A percentile compares a stretch with the other conserved stretches of the same genome.
Evolutionary conservation across 768 basidiomycete species (phyloP).

Genomic region (Xerocomellus dryophilus): DNA sequence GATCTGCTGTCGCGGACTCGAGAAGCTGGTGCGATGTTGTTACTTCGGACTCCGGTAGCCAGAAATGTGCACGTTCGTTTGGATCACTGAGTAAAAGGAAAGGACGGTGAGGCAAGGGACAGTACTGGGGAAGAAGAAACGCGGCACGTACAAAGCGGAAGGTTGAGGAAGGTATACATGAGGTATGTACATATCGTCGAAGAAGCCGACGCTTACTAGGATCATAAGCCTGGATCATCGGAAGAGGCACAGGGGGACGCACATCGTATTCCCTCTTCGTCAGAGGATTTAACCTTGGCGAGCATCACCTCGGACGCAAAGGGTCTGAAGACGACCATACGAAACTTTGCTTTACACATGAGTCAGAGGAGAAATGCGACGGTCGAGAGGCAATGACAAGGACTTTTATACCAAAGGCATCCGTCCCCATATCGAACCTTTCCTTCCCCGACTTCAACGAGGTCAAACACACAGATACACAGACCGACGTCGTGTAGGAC

Average conservation of each 20-base stretch:
- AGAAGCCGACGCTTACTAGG: conserved; percentile 84
- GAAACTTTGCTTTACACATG: conserved; percentile 64
- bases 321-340: conserved; percentile 88
- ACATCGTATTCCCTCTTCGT: conserved; percentile 84
- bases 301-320: conserved; percentile 88
- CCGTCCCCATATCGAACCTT: conserved; percentile 95
- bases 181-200: conserved; percentile 90
- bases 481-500: conserved; percentile 89
- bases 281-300: conserved; percentile 84
- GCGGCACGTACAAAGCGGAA: conserved; percentile 61
- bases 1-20: conserved; percentile 58
- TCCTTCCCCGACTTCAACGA: conserved; percentile 83
- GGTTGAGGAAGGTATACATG: conserved; percentile 76
- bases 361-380: conserved; percentile 1
- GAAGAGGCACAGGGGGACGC: conserved; percentile 27
- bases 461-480: conserved; percentile 86
- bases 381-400: neutral
- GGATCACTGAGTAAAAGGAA: conserved; percentile 52
- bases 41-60: conserved; percentile 63
- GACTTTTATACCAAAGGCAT: conserved; percentile 91
- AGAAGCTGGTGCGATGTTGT: conserved; percentile 58
- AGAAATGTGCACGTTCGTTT: conserved; percentile 81
- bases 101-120: neutral
- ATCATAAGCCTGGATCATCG: neutral
- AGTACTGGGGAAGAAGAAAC: neutral